phyloP scores from a whole-genome alignment of 805 yeast species.

The Millerozyma miso region DNA sequence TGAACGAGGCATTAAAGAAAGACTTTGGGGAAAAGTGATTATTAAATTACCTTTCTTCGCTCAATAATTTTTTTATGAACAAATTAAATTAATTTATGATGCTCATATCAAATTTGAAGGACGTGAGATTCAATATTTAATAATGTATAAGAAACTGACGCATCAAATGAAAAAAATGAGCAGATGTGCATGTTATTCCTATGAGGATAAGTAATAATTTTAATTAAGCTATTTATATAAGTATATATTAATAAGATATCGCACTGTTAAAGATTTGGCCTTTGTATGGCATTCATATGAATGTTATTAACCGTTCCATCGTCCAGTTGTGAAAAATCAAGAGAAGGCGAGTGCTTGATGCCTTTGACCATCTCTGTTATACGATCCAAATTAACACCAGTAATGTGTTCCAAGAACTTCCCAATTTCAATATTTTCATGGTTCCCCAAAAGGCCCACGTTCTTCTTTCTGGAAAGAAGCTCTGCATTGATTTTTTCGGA shows the following conservation, averaged over 20 bases:
- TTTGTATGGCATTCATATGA: neutral
- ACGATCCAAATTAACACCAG: conserved; percentile 43
- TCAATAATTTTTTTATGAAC: too few relatives aligned
- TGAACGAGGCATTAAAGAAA: too few relatives aligned
- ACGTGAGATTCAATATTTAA: too few relatives aligned
- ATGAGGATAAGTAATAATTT: neutral
- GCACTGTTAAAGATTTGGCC: too few relatives aligned
- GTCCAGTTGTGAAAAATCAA: neutral
- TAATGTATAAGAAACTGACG: too few relatives aligned
- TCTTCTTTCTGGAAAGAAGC: conserved; percentile 23
- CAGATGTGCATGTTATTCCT: neutral
- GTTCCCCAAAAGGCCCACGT: conserved; percentile 61
- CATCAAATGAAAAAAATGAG: neutral
- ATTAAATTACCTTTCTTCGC: too few relatives aligned
- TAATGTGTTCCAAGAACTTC: conserved; percentile 54
- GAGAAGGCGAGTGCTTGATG: conserved; percentile 38
- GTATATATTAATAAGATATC: conserved; percentile 2
- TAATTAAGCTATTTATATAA: neutral
- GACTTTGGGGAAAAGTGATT: too few relatives aligned
- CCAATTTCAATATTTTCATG: conserved; percentile 89
- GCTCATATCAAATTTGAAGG: too few relatives aligned
- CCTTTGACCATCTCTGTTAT: conserved; percentile 49
- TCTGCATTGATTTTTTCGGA: conserved; percentile 39
- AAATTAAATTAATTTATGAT: too few relatives aligned
- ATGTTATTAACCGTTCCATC: neutral